Evolutionary conservation across 148 eudicot species (phyloP), one percentile per base, ranked within the genome.

Genomic region (Fagopyrum tataricum): DNA sequence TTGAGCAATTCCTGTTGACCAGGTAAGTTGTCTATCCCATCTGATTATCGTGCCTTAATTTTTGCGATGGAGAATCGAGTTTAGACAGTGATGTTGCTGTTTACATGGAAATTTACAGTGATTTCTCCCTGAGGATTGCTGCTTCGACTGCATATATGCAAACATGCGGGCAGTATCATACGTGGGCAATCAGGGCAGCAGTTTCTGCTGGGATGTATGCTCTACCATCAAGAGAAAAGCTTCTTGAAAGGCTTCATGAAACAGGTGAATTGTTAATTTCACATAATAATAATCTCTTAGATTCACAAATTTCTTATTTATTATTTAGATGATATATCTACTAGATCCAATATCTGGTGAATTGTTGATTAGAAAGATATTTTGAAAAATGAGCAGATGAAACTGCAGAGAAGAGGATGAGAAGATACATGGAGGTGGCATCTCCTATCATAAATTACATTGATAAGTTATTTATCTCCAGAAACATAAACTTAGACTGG

Each of bases 131-230:
- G 74, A 85, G 88, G 75, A 96, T 83, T 64, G 91, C 94, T 26
- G 98, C 98, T 68, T 86, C 92, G 49, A 78, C 85, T 43, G 98
- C 98, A 72, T 93, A 93, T 75, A 48, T 86, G 73, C 82, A 89
- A 66, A 87, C 89, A 15, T 90, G 94, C 73, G 98, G 96, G 21
- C 94, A 96, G 13, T 93, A 87, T 71, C 98, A 93, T 79, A 81
- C 94, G 20, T 93, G 98, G 98, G 88, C 96, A 7, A 81, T 93
- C 47, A 84, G 96, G 81, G 81, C 94, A 44, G 98, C 98, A 47
- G 98, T 85, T 73, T 76, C 85, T 75, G 94, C 94, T 76, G 97
- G 97, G 49, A 91, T 91, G 97, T 89, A 84, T 85, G 87, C 95
- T 67, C 90, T 91, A 75, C 97, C 95, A 20, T 74, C 95, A 21